Percentiles rank a stretch among this genome's conserved stretches.
These are phyloP conservation scores for Trichophyton benhamiae DNA, from an alignment of 2,329 filamentous ascomycete genomes.

Conservation along the genomic window DNA sequence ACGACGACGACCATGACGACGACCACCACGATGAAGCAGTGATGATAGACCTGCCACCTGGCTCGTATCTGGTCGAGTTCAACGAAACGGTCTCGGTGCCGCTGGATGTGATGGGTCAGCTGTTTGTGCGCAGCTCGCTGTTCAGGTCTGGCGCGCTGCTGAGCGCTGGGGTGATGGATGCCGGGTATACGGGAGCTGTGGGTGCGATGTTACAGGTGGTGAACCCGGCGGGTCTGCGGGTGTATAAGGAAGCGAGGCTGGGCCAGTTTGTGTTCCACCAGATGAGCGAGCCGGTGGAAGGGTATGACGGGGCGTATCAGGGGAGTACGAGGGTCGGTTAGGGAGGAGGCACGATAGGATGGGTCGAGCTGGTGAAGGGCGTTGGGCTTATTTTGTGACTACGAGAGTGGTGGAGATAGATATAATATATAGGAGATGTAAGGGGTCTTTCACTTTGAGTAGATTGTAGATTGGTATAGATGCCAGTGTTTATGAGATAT, in stretches of 20 bases:
- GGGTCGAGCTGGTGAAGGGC: background rate
- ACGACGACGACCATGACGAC: background rate
- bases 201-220: conserved; percentile 29
- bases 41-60: conserved; percentile 17
- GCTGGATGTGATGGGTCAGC: conserved; percentile 28
- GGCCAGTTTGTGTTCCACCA: conserved; percentile 32
- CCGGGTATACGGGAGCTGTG: conserved; percentile 32
- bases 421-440: no score
- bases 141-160: conserved; percentile 30
- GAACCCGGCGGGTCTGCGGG: conserved; percentile 25
- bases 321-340: background rate
- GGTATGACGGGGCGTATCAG: conserved; percentile 32
- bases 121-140: conserved; percentile 30
- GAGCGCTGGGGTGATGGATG: conserved; percentile 31
- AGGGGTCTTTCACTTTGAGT: no score
- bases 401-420: background rate
- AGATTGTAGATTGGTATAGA: no score
- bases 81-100: conserved; percentile 32
- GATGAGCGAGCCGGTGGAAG: conserved; percentile 26
- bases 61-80: conserved; percentile 31
- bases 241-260: conserved; percentile 26
- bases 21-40: background rate
- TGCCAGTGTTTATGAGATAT: no score
- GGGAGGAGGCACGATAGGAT: background rate
- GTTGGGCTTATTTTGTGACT: background rate